Base-by-base conservation (phyloP, 2,329 filamentous ascomycete genomes). In the Cercospora sesami region DNA sequence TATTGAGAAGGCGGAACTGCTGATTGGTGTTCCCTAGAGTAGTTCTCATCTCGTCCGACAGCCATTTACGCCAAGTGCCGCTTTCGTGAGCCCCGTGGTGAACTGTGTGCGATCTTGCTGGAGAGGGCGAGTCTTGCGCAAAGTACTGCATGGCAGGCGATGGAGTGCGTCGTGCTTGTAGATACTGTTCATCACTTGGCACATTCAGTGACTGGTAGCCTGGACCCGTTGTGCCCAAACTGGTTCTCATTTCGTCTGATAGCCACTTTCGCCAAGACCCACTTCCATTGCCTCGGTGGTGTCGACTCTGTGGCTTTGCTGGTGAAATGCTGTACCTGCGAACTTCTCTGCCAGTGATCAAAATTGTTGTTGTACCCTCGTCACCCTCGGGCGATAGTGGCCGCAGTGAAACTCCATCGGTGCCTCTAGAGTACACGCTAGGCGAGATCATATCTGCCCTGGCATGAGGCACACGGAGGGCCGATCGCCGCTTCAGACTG, bases 201-300 rank as follows among this genome's bases (percentile, higher is more conserved):
- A 64, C 62, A 21, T 31, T 64, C 31, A 64, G 33, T 4, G 62
- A 57, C 31, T 64, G 64, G 28, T 61, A 64, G 7, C 57, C 39
- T 28, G 61, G 60, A 5, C 63, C 67, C 14, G 26, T 45, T 6
- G 30, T 58, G 10, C 67, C 67, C 26, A 69, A 33, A 12, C 63
- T 77, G 12, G 79, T 78, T 1, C 77, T 78, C 26, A 83, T 78
- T 68, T 84, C 82, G 61, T 80, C 78, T 2, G 80, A 81, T 2
- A 84, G 72, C 82, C 82, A 84, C 10, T 77, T 77, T 36, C 80
- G 81, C 82, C 82, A 84, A 42, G 84, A 82, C 31, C 75, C 74
- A 71, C 82, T 83, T 73, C 79, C 61, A 72, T 76, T 23, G 8
- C 66, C 66, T 28, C 63, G 66, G 26, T 65, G 63, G 28, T 60